Percentiles rank a stretch among this genome's conserved stretches.
Conservation (phyloP, 441 rosid species). For the Populus hybrid region DNA sequence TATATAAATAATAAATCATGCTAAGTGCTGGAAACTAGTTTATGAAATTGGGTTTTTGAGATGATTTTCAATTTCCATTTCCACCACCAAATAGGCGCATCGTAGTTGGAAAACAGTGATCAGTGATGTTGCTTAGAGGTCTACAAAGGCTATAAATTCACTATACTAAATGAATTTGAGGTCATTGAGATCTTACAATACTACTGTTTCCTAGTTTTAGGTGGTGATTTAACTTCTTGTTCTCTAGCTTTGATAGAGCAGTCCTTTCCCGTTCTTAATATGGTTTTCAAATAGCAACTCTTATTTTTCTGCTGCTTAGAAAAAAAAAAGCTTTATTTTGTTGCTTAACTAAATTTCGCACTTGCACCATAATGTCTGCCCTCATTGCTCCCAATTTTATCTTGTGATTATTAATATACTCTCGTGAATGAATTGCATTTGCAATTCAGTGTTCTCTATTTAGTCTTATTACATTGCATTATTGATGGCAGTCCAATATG, state of each 20-base stretch:
- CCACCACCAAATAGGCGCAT: not conserved
- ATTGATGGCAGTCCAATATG: slow-evolving; percentile 67
- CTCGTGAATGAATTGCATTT: not conserved
- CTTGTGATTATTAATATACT: not conserved
- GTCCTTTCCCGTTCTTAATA: not conserved
- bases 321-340: too few relatives aligned
- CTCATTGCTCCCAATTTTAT: not conserved
- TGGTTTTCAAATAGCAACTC: not conserved
- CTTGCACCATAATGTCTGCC: not conserved
- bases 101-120: not conserved
- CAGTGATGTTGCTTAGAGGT: not conserved
- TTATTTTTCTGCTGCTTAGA: not conserved
- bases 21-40: not conserved
- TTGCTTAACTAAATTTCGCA: not conserved
- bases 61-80: too few relatives aligned
- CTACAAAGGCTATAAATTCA: not conserved
- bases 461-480: slow-evolving; percentile 1
- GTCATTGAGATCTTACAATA: too few relatives aligned
- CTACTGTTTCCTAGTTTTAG: not conserved
- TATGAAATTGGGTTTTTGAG: not conserved
- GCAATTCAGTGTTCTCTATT: not conserved
- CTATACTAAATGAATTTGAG: not conserved
- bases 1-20: too few relatives aligned
- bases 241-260: not conserved
- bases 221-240: not conserved